Conservation (phyloP, 164 flowering plant genomes). For the Stephania cephalantha region DNA sequence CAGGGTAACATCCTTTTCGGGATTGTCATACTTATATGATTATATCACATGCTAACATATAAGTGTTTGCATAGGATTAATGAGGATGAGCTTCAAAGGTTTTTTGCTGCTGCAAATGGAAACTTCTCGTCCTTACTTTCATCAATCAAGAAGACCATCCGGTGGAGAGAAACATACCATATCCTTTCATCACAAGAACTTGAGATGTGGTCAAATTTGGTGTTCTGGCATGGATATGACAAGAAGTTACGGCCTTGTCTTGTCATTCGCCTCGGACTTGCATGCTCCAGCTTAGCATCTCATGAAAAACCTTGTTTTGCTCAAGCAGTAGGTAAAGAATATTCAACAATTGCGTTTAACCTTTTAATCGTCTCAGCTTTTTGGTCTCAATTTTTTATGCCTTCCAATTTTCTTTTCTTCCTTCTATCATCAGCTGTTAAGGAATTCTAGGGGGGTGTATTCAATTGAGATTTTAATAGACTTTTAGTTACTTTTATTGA, state of each 20-base stretch:
- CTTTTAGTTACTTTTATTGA: too few species aligned
- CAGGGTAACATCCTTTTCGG: neutral
- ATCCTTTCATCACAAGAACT: conserved; percentile 73
- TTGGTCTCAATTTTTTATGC: neutral
- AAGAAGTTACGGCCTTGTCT: conserved; percentile 67
- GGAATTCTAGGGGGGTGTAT: too few species aligned
- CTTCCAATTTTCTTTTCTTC: too few species aligned
- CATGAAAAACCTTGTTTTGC: conserved; percentile 66
- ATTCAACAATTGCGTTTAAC: neutral
- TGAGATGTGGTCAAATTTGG: conserved; percentile 64
- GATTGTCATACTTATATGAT: neutral
- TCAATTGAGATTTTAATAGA: too few species aligned
- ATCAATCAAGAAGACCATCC: conserved; percentile 75
- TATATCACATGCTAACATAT: neutral
- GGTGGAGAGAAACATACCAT: conserved; percentile 78
- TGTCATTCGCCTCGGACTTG: conserved; percentile 77
- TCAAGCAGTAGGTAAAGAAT: conserved; percentile 74
- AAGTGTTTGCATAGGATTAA: conserved; percentile 49
- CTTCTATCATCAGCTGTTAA: neutral
- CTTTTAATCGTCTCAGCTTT: neutral
- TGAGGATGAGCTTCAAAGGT: conserved; percentile 74
- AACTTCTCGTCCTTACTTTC: conserved; percentile 55
- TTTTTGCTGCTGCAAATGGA: conserved; percentile 66
- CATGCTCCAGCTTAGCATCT: conserved; percentile 50
- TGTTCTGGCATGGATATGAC: conserved; percentile 93